Evolutionary conservation across 257 asterid species (phyloP).

Genomic region (Solanum gracilifrons): DNA sequence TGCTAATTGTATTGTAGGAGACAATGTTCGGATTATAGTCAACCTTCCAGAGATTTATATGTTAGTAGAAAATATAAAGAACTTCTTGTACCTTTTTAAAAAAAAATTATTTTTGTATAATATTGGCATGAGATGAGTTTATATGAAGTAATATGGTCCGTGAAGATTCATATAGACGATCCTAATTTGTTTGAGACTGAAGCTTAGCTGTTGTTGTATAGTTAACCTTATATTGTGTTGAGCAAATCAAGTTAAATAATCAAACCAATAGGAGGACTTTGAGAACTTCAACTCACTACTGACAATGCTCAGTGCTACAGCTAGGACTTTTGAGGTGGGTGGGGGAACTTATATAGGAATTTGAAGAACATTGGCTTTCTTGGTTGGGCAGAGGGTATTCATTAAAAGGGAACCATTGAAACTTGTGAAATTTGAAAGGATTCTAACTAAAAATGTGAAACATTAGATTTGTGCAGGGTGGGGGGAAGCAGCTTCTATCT

Average conservation of each 20-base stretch:
- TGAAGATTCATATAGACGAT: background rate
- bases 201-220: background rate
- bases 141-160: background rate
- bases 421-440: background rate
- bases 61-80: background rate
- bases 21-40: background rate
- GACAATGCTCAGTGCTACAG: background rate
- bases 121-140: background rate
- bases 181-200: background rate
- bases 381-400: background rate
- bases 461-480: background rate
- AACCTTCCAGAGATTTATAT: background rate
- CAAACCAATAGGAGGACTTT: background rate
- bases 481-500: background rate
- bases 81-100: background rate
- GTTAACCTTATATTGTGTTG: background rate
- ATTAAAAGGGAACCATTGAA: background rate
- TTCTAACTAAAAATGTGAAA: background rate
- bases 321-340: background rate
- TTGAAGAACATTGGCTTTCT: background rate
- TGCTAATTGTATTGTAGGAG: background rate
- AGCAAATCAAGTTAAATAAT: background rate
- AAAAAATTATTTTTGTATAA: background rate
- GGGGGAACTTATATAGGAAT: background rate
- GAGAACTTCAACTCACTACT: background rate